Evolutionary conservation across 176 grass and related monocot species (phyloP), one percentile per base, ranked within the genome.

Genomic region (Avena insularis): DNA sequence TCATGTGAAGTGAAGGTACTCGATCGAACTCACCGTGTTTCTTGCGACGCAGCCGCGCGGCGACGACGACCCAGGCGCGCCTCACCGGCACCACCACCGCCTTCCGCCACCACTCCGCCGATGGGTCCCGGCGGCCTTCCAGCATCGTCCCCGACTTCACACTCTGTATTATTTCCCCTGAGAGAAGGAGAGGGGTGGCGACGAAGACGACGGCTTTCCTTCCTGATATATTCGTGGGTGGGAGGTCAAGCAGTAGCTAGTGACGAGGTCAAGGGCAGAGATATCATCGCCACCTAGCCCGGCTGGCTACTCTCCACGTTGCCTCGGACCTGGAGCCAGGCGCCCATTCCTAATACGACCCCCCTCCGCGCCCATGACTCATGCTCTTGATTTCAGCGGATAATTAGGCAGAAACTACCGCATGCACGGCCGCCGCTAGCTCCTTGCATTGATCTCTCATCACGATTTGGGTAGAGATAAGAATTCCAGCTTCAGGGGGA

Each of bases 101-200:
- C 77, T 86, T 90, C 83, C 79, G 88, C 93, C 88, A 92, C 90
- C 90, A 95, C 86, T 88, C 88, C 93, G 88, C 64, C 25, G 70
- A 35, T 66, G 63, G 70, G 62, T 86, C 71, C 77, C 76, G 33
- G n/a, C 76, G 33, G n/a, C 53, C 17, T 12, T 67, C 29, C 64
- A 67, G 29, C 64, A 67, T 67, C 23, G 23, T 25, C 25, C 74
- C 74, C 63, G 86, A 5, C 74, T 56, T 13, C 50, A 11, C 60
- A 46, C 25, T 5, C 11, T 47, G 17, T 36, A 5, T 16, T 56
- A 33, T 35, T 35, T 35, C 33, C 33, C 33, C 33, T 35, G 33
- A 35, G 33, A 29, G 8, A 9, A 9, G 1, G 6, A 12, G 46
- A n/a, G 55, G 40, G 5, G 40, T 9, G 20, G 65, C 7, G 56